Evolutionary conservation across 805 yeast genomes (phyloP), one percentile per base, ranked within the genome.

Genomic region (Yarrowia porcina): DNA sequence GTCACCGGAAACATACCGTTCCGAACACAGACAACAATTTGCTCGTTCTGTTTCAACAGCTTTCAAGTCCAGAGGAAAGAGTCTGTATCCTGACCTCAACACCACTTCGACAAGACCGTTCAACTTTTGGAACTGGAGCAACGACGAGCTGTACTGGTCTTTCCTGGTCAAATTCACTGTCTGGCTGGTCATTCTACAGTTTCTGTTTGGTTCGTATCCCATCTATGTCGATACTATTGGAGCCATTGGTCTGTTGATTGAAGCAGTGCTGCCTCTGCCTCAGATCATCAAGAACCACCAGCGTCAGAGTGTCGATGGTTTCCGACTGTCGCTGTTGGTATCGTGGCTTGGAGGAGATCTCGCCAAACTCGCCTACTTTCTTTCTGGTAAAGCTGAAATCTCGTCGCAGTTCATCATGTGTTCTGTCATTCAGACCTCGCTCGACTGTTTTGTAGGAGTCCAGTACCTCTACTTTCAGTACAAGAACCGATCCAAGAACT

Each of bases 271-370:
- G 28, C 77, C 77, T 21, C 64, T 75, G 17, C 77, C 77, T 3
- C 76, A 97, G 88, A 72, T 84, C 87, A 27, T 79, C 83, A 47
- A 67, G 90, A 97, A 18, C 76, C 89, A 65, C 93, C 94, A 15
- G 90, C 89, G 75, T 84, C 83, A 84, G 68, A 82, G 90, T 0
- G 84, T 88, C 8, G 87, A 87, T 66, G 93, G 94, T 65, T 91
- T 91, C 76, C 87, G 90, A 69, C 77, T 85, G 57, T 83, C 93
- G 27, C 76, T 91, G 33, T 72, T 91, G 36, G 74, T 90, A 18
- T 86, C 92, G 69, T 91, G 97, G 97, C 77, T 91, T 4, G 86
- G 93, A 65, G 97, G 97, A 64, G 97, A 91, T 74, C 77, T 87
- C 41, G 81, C 90, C 38, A 92, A 92, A 72, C 33, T 70, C 12